Base-by-base conservation (phyloP, 257 asterid species). In the Craterostigma plantagineum region DNA sequence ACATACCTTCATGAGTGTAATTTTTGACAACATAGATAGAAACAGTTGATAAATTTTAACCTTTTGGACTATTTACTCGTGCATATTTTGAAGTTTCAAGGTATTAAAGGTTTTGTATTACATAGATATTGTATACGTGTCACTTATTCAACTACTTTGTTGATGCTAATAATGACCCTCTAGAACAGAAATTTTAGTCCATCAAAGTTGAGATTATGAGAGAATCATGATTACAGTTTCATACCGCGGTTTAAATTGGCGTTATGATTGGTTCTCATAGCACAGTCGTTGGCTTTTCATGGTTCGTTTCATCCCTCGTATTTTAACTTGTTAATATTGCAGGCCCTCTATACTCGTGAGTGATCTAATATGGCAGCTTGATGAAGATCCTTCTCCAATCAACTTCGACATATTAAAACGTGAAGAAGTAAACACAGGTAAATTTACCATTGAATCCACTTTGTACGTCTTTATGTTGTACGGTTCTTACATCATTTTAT, bases 301-400 rank as follows among this genome's bases (percentile, higher is more conserved):
- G 50, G n/a, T 23, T 17, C 17, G 30, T 44, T 54, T 9, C 13
- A 44, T 35, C 35, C 48, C 4, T 7, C n/a, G 38, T 46, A n/a
- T 45, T 57, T 53, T 34, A 39, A 37, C 9, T 45, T 61, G 48
- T 33, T 46, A 44, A 47, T 39, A 61, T 63, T 67, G 72, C 87
- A 81, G 94, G 61, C 94, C 96, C 49, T 56, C 77, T 50, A 64
- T 81, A 67, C 94, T 86, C 44, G 83, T 86, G 45, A 71, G 77
- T 45, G 96, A 86, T 69, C 65, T 81, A 50, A 52, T 83, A 49
- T 65, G 70, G 71, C 76, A 75, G 61, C 62, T 54, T 54, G 84
- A 68, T 62, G 92, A 65, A 30, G 45, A 54, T 55, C 66, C 63
- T 43, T 57, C 72, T 50, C 73, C 92, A 8, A 55, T 38, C 47